A percentile compares a stretch with the other conserved stretches of the same genome.
Evolutionary conservation across 768 basidiomycete species (phyloP).

Genomic region (Psilocybe cubensis): DNA sequence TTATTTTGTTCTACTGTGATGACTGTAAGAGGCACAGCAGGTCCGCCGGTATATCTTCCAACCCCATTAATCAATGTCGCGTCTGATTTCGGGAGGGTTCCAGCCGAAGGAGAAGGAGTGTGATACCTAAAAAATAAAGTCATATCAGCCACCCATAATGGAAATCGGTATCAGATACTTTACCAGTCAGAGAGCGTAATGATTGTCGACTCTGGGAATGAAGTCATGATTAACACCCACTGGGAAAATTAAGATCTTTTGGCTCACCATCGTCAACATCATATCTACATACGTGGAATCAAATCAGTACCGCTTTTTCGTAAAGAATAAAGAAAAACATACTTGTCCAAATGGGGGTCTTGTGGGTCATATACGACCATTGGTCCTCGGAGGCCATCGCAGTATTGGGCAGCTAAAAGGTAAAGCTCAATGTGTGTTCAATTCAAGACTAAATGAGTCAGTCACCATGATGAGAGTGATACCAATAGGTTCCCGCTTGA

Average conservation of each 20-base stretch:
- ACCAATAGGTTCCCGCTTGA: slow-evolving; percentile 55
- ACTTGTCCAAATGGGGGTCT: slow-evolving; percentile 36
- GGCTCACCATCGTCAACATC: slow-evolving; percentile 22
- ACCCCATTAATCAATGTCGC: slow-evolving; percentile 50
- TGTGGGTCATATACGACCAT: slow-evolving; percentile 47
- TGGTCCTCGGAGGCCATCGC: slow-evolving; percentile 56
- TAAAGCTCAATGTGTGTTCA: background rate
- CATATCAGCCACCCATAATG: background rate
- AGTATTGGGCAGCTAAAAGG: slow-evolving; percentile 49
- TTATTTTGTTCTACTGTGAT: slow-evolving; percentile 38
- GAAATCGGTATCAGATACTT: background rate
- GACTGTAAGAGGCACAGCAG: slow-evolving; percentile 37
- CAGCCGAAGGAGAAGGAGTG: slow-evolving; percentile 24
- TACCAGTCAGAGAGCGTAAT: slow-evolving; percentile 46
- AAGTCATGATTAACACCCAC: background rate
- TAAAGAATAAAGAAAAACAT: background rate
- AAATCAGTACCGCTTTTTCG: background rate
- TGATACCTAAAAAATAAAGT: slow-evolving; percentile 30
- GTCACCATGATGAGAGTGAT: slow-evolving; percentile 36
- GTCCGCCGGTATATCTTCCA: slow-evolving; percentile 44
- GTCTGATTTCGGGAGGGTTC: slow-evolving; percentile 29
- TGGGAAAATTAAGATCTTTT: background rate
- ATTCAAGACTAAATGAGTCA: slow-evolving; percentile 19
- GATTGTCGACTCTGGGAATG: slow-evolving; percentile 40
- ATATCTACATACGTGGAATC: background rate